Evolutionary conservation across 2,329 filamentous ascomycete species (phyloP).

Genomic region (Trichoderma simmonsii): DNA sequence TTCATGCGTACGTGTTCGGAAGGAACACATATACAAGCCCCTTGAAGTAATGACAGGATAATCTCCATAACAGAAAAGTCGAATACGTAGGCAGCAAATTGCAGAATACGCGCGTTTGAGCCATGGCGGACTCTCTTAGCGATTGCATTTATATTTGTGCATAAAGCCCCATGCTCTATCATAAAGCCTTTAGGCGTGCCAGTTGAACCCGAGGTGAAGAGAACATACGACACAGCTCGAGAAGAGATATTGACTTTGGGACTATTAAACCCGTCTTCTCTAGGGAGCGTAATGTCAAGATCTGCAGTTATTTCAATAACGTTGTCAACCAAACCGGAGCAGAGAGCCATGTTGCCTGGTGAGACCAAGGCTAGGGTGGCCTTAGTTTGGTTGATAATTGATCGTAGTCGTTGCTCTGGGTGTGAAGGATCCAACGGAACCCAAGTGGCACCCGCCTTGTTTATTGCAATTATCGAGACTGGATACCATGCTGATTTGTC

Average conservation of each 20-base stretch:
- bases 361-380: neutral
- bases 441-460: constrained; percentile 11
- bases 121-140: neutral
- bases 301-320: neutral
- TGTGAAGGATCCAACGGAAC: constrained; percentile 6
- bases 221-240: constrained; percentile 3
- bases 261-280: neutral
- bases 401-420: constrained; percentile 2
- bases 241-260: neutral
- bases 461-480: constrained; percentile 12
- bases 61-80: constrained; percentile 19
- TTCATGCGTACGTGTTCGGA: constrained; percentile 14
- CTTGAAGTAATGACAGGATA: constrained; percentile 4
- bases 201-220: constrained; percentile 11
- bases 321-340: neutral
- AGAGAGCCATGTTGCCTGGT: neutral
- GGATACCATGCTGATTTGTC: constrained; percentile 7
- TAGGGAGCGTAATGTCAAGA: neutral
- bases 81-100: constrained; percentile 11
- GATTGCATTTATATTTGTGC: neutral
- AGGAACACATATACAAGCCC: constrained; percentile 7
- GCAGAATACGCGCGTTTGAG: neutral
- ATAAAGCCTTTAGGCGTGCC: constrained; percentile 3
- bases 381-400: neutral
- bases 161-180: neutral